These are phyloP conservation scores for Exophiala sp. DNA, from an alignment of 2,329 filamentous ascomycete species.

Conservation along the genomic window DNA sequence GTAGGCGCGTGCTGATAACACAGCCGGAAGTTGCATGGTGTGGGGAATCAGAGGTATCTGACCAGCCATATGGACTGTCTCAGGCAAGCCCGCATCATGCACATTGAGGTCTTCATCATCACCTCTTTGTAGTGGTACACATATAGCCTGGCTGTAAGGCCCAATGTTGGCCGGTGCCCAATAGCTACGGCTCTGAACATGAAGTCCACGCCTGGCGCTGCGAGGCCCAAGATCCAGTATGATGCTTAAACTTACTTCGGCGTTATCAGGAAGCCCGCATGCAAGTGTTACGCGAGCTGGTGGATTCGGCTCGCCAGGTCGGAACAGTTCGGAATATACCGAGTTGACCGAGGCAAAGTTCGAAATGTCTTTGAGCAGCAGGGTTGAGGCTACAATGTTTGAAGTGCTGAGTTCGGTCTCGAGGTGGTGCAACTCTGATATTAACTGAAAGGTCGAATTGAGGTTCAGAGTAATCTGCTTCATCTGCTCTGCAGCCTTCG, in stretches of 20 bases:
- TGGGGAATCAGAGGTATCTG: constrained; percentile 85
- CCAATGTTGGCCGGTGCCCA: constrained; percentile 98
- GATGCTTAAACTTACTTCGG: constrained; percentile 60
- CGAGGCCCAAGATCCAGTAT: constrained; percentile 40
- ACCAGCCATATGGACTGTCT: constrained; percentile 69
- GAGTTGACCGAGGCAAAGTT: constrained; percentile 74
- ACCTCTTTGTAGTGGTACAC: constrained; percentile 41
- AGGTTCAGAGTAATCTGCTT: constrained; percentile 12
- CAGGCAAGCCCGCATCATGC: constrained; percentile 20
- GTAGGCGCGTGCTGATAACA: constrained; percentile 36
- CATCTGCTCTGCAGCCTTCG: constrained; percentile 18
- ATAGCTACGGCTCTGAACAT: constrained; percentile 91
- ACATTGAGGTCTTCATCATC: constrained; percentile 28
- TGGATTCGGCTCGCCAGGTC: constrained; percentile 64
- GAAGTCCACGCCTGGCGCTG: constrained; percentile 55
- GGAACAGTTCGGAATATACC: constrained; percentile 72
- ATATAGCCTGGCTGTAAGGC: constrained; percentile 87
- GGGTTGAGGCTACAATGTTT: constrained; percentile 48
- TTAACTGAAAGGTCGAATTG: constrained; percentile 3
- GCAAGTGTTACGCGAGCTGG: constrained; percentile 79
- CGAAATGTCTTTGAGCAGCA: constrained; percentile 74
- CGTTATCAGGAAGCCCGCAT: constrained; percentile 59
- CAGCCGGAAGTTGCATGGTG: constrained; percentile 59
- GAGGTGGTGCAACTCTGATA: neutral
- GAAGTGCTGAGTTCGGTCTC: constrained; percentile 7